Percentiles rank a stretch among this genome's conserved stretches.
phyloP scores from a whole-genome alignment of 139 green algal genomes.

The Gonium pectorale region DNA sequence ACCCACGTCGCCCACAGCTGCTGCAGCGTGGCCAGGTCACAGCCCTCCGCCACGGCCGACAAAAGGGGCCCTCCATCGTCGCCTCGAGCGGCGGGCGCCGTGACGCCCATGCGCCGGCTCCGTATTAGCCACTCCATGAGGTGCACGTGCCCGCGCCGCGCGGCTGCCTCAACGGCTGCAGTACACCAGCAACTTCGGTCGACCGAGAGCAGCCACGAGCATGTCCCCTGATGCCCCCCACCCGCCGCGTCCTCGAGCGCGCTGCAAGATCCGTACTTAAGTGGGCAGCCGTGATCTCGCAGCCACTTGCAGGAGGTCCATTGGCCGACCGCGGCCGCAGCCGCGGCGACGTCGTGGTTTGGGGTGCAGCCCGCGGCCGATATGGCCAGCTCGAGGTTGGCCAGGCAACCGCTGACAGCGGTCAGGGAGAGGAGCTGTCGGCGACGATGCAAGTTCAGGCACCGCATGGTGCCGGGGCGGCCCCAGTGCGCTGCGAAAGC shows the following conservation, averaged over 20 bases:
- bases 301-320: not conserved
- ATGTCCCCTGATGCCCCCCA: too few relatives aligned
- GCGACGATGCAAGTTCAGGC: not conserved
- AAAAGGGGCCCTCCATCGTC: too few relatives aligned
- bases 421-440: conserved; percentile 11
- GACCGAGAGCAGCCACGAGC: too few relatives aligned
- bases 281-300: not conserved
- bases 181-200: too few relatives aligned
- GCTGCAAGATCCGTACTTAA: too few relatives aligned
- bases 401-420: not conserved
- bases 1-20: too few relatives aligned
- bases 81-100: too few relatives aligned
- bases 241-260: too few relatives aligned
- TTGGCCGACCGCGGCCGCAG: not conserved
- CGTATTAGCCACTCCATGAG: not conserved
- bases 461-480: not conserved
- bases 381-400: not conserved
- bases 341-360: not conserved
- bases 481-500: not conserved
- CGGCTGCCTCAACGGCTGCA: not conserved
- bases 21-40: not conserved
- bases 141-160: not conserved
- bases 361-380: not conserved
- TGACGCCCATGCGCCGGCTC: not conserved
- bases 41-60: not conserved